These are phyloP conservation scores for Solanum paucissectum DNA, from an alignment of 257 asterid genomes.

Conservation along the genomic window DNA sequence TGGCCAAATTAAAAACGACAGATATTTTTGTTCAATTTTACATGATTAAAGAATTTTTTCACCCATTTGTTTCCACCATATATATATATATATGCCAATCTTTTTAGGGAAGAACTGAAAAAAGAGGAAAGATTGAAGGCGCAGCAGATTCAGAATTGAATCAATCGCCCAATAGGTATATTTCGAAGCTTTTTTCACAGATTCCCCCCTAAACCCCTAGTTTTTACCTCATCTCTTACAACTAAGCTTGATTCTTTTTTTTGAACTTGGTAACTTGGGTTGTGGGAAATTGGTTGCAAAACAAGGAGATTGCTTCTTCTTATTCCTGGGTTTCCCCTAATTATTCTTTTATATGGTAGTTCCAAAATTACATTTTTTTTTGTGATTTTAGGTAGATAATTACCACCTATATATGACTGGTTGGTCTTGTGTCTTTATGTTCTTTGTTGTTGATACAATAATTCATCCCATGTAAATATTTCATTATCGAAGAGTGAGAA, in stretches of 20 bases:
- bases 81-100: background rate
- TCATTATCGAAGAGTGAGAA: background rate
- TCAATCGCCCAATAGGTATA: background rate
- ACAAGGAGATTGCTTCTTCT: background rate
- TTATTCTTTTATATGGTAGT: background rate
- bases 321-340: background rate
- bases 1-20: rapidly evolving
- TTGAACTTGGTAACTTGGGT: background rate
- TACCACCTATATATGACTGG: background rate
- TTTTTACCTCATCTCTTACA: background rate
- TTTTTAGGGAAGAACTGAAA: background rate
- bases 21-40: background rate
- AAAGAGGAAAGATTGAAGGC: background rate
- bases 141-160: background rate
- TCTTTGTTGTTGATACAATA: background rate
- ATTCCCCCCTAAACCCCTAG: background rate
- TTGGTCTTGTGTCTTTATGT: background rate
- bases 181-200: background rate
- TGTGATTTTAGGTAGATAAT: background rate
- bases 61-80: background rate
- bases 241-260: background rate
- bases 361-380: background rate
- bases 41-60: background rate
- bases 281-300: background rate
- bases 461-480: background rate